Conservation (phyloP, 768 basidiomycete genomes). For the Coprinopsis sp. region DNA sequence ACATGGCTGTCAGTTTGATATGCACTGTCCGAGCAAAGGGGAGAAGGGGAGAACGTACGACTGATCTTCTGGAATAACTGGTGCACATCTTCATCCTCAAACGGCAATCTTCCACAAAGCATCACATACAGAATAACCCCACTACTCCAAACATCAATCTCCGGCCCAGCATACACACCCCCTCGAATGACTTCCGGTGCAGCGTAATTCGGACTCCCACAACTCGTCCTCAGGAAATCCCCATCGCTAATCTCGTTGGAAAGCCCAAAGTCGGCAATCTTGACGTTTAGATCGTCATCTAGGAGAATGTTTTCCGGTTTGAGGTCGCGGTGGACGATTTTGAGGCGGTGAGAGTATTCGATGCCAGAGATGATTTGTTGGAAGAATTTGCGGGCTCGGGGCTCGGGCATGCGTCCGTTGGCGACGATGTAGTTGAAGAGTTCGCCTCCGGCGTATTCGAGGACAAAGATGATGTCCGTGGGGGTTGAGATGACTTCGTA, state of each 20-base stretch:
- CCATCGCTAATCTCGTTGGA: conserved; percentile 96
- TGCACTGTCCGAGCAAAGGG: background rate
- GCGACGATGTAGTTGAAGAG: conserved; percentile 97
- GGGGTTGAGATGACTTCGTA: conserved; percentile 91
- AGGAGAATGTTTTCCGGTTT: conserved; percentile 95
- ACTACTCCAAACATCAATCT: conserved; percentile 98
- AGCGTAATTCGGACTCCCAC: conserved; percentile 97
- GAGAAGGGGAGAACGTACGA: conserved; percentile 44
- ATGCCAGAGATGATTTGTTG: conserved; percentile 98
- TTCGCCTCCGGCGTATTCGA: conserved; percentile 94
- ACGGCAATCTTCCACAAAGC: conserved; percentile 91
- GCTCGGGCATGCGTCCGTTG: conserved; percentile 88
- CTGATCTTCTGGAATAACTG: conserved; percentile 92
- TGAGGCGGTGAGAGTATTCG: conserved; percentile 93
- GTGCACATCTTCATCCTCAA: conserved; percentile 96
- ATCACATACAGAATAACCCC: conserved; percentile 99
- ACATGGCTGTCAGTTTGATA: conserved; percentile 10
- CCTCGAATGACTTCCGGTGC: conserved; percentile 98
- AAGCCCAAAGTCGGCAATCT: conserved; percentile 98
- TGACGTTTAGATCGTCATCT: conserved; percentile 83
- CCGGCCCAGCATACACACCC: conserved; percentile 92
- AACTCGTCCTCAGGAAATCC: conserved; percentile 94
- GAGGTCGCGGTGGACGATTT: conserved; percentile 96
- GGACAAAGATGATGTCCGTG: conserved; percentile 96
- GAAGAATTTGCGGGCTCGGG: conserved; percentile 88